Evolutionary conservation across 2,329 filamentous ascomycete species (phyloP), one percentile per base, ranked within the genome.

Genomic region (Dactylella cylindrospora): DNA sequence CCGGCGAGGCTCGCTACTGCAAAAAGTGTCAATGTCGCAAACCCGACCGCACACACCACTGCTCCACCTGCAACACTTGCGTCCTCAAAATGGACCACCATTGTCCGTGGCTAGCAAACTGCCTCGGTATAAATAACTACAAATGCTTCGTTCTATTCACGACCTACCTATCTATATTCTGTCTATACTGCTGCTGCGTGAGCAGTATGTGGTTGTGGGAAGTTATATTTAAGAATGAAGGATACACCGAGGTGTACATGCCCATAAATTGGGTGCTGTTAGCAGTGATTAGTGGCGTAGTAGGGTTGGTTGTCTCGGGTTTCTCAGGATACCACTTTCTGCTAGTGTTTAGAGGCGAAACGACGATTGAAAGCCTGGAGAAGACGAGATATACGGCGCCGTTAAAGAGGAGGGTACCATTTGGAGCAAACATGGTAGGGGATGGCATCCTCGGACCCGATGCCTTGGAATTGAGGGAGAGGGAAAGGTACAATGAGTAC

Each of bases 31-130:
- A 94, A 75, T 85, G 85, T 46, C 83, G 87, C 65, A 98, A 98
- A 76, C 93, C 93, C 33, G 93, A 98, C 75, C 88, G 93, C 64
- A 84, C 91, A 25, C 93, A 98, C 73, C 93, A 98, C 76, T 98
- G 93, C 79, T 95, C 89, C 8, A 94, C 90, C 3, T 98, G 93
- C 75, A 83, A 85, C 67, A 85, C 86, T 70, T 98, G 93, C 73
- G 90, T 98, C 20, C 79, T 98, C 73, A 98, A 98, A 78, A 98
- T 98, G 93, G 93, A 98, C 72, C 93, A 98, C 73, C 93, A 98
- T 76, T 98, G 93, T 72, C 93, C 93, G 12, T 98, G 93, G 93
- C 80, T 98, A 43, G 91, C 93, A 22, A 95, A 89, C 3, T 98
- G 93, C 73, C 87, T 98, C 60, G 93, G 93, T 15, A 77, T 98